These are phyloP conservation scores for Lipomyces kockii DNA, from an alignment of 805 yeast species.

Conservation along the genomic window DNA sequence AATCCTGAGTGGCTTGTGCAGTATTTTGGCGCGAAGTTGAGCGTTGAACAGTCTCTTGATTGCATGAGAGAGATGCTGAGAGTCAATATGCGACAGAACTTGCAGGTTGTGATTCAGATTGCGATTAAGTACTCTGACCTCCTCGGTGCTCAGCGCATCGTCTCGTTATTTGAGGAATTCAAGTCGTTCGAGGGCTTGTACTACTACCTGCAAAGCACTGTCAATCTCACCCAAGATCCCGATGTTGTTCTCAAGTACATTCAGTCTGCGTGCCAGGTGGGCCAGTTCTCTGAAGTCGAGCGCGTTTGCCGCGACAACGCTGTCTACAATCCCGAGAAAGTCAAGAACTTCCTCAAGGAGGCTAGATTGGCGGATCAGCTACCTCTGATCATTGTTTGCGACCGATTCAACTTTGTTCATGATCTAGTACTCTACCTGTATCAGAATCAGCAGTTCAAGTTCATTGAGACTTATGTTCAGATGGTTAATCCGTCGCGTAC, in stretches of 20 bases:
- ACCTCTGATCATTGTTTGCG: constrained; percentile 95
- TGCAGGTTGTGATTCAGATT: constrained; percentile 93
- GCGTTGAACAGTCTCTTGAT: constrained; percentile 89
- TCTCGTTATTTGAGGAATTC: constrained; percentile 91
- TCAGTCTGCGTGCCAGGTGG: constrained; percentile 88
- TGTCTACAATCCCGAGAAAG: constrained; percentile 95
- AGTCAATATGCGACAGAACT: constrained; percentile 77
- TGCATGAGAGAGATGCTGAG: constrained; percentile 86
- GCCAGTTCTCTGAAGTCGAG: constrained; percentile 92
- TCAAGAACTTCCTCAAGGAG: constrained; percentile 94
- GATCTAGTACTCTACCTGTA: constrained; percentile 91
- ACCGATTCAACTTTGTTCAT: constrained; percentile 86
- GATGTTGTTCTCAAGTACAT: constrained; percentile 96
- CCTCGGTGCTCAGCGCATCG: constrained; percentile 81
- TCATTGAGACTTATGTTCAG: constrained; percentile 96
- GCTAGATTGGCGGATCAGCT: constrained; percentile 91
- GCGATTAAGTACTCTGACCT: constrained; percentile 95
- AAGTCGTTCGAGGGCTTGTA: constrained; percentile 91
- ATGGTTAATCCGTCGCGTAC: constrained; percentile 95
- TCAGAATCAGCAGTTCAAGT: constrained; percentile 94
- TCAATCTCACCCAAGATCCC: constrained; percentile 89
- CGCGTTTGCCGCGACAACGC: constrained; percentile 92
- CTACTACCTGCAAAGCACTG: constrained; percentile 90
- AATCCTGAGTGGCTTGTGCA: constrained; percentile 93
- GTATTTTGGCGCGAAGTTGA: constrained; percentile 83